Conservation (phyloP, 164 flowering plant genomes). For the Aristolochia contorta region DNA sequence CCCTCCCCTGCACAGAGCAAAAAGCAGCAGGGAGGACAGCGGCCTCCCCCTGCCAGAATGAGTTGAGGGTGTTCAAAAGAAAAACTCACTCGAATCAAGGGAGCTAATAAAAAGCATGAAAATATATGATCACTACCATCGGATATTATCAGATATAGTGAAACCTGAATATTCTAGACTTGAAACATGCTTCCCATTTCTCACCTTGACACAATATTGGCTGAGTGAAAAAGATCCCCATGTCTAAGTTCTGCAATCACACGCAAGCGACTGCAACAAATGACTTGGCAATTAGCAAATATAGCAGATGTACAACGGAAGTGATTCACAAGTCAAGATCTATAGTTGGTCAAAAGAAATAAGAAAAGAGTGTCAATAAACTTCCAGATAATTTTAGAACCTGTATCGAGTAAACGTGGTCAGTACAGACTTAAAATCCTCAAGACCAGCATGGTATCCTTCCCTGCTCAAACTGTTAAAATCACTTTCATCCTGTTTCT, state of each 20-base stretch:
- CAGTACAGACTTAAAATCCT: slow-evolving; percentile 80
- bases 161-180: background rate
- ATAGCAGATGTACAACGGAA: background rate
- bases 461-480: slow-evolving; percentile 37
- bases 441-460: slow-evolving; percentile 72
- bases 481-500: slow-evolving; percentile 34
- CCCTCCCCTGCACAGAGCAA: too few relatives aligned
- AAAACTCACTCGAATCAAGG: too few relatives aligned
- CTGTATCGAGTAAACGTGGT: slow-evolving; percentile 85
- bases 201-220: slow-evolving; percentile 95
- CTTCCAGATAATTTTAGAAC: slow-evolving; percentile 18
- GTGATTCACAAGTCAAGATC: background rate
- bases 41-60: too few relatives aligned
- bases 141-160: too few relatives aligned
- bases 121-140: too few relatives aligned
- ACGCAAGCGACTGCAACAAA: slow-evolving; percentile 62
- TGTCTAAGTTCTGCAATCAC: slow-evolving; percentile 91
- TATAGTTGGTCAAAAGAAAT: background rate
- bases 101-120: too few relatives aligned
- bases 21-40: too few relatives aligned
- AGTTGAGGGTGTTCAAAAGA: too few relatives aligned
- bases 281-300: background rate
- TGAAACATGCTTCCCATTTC: background rate
- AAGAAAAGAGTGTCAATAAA: background rate
- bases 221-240: slow-evolving; percentile 84